Evolutionary conservation across 495 filamentous ascomycete genomes (phyloP).

Genomic region (Xylaria nigripes): DNA sequence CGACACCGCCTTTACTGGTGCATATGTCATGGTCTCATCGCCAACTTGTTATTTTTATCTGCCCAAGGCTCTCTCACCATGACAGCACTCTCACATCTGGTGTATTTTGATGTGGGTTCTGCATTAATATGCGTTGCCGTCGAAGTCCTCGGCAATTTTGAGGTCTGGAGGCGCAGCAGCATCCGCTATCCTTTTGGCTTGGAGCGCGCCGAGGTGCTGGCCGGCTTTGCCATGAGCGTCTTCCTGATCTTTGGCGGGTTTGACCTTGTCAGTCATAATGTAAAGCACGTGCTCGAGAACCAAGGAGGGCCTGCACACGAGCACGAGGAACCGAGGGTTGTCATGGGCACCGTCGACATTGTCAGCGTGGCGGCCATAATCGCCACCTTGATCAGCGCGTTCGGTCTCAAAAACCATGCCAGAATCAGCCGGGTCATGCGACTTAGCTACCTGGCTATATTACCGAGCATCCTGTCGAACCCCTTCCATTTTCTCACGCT

Average conservation of each 20-base stretch:
- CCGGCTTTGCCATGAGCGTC: constrained; percentile 94
- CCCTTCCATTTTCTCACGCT: constrained; percentile 91
- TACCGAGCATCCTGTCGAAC: constrained; percentile 66
- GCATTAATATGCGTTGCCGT: constrained; percentile 90
- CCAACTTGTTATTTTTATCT: constrained; percentile 74
- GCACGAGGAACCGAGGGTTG: constrained; percentile 42
- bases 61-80: constrained; percentile 83
- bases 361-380: constrained; percentile 81
- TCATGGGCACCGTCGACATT: constrained; percentile 66
- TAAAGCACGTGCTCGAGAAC: constrained; percentile 73
- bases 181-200: constrained; percentile 91
- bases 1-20: constrained; percentile 79
- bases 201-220: constrained; percentile 84
- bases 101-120: constrained; percentile 88
- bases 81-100: constrained; percentile 84
- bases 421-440: constrained; percentile 78
- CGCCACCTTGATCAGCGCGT: constrained; percentile 78
- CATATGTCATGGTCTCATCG: constrained; percentile 73
- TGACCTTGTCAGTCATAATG: constrained; percentile 84
- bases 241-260: constrained; percentile 93
- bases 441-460: constrained; percentile 71
- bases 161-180: constrained; percentile 90
- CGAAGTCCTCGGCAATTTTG: constrained; percentile 89
- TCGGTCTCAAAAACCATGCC: constrained; percentile 82
- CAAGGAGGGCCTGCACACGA: constrained; percentile 53